Base-by-base conservation (phyloP, 805 yeast species). In the Middelhovenomyces tepae region DNA sequence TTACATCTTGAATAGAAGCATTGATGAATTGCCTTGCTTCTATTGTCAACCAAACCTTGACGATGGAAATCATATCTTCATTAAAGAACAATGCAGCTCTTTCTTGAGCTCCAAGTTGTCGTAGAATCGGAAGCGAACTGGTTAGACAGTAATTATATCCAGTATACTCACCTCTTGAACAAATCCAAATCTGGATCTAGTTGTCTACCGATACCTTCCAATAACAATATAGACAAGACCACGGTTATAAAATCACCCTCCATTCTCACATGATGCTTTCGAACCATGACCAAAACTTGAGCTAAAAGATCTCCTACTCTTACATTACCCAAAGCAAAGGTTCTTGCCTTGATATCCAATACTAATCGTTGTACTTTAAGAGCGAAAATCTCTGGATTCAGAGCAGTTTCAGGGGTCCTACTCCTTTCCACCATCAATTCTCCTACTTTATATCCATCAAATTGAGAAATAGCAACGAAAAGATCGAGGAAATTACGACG, bases 181-280 rank as follows among this genome's bases (percentile, higher is more conserved):
- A 91, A 69, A 59, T 91, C 98, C 49, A 91, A 65, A 27, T 85
- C 76, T 2, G 97, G 96, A 56, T 91, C 94, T 35, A 91, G 65
- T 56, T 81, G 94, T 51, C 97, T 69, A 14, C 98, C 97, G 34
- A 91, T 81, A 7, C 99, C 99, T 57, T 91, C 98, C 37, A 91
- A 61, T 35, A 91, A 64, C 35, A 91, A 60, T 16, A 91, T 86
- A 1, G 97, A 95, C 20, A 91, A 85, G n/a, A 91, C 80, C 16
- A 91, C 95, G 19, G 94, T 85, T 27, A 91, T 77, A 51, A 91
- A 91, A 56, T 91, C 98, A 5, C 94, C 93, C 52, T 91, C 99
- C 94, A 91, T 82, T 51, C 95, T 69, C 15, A 91, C 98, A 56
- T 91, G 99, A 56, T 91, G 98, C 7, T 66, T 63, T 40, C 97